Conservation (phyloP, 164 flowering plant genomes). For the Malania oleifera region DNA sequence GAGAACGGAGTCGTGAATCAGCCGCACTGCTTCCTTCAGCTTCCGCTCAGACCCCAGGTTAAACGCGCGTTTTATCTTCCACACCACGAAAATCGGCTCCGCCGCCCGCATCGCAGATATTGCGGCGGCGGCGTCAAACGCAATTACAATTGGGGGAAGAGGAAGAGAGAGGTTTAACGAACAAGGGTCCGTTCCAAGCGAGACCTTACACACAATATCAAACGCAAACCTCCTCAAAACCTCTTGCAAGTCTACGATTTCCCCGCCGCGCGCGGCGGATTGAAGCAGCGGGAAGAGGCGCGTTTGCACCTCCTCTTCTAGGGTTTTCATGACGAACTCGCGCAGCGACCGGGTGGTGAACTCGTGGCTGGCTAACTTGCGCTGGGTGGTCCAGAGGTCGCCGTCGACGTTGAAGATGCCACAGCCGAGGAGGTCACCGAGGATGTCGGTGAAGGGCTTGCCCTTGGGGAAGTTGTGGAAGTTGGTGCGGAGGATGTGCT, state of each 20-base stretch:
- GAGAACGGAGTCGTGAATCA: slow-evolving; percentile 35
- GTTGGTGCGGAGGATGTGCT: slow-evolving; percentile 67
- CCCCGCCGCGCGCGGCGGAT: slow-evolving; percentile 18
- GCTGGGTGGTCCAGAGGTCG: slow-evolving; percentile 55
- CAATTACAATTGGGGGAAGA: slow-evolving; percentile 29
- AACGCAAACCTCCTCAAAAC: slow-evolving; percentile 59
- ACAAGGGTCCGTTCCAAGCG: slow-evolving; percentile 57
- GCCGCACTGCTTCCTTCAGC: slow-evolving; percentile 39
- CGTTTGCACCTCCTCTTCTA: slow-evolving; percentile 43
- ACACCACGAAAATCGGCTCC: slow-evolving; percentile 41
- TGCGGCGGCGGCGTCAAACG: slow-evolving; percentile 62
- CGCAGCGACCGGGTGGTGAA: slow-evolving; percentile 50
- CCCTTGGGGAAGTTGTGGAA: slow-evolving; percentile 85
- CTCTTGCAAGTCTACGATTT: slow-evolving; percentile 50
- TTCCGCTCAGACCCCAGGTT: slow-evolving; percentile 52
- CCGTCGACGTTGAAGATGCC: slow-evolving; percentile 93
- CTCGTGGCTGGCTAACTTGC: slow-evolving; percentile 74
- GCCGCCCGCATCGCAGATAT: slow-evolving; percentile 55
- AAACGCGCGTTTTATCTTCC: slow-evolving; percentile 63
- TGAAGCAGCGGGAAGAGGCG: slow-evolving; percentile 55
- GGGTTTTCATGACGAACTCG: slow-evolving; percentile 31
- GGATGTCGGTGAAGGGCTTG: slow-evolving; percentile 61
- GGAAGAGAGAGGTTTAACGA: slow-evolving; percentile 40
- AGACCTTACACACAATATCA: slow-evolving; percentile 53
- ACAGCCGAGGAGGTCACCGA: slow-evolving; percentile 78